These are phyloP conservation scores for Hypocreales sp. DNA, from an alignment of 2,329 filamentous ascomycete genomes.

Conservation along the genomic window DNA sequence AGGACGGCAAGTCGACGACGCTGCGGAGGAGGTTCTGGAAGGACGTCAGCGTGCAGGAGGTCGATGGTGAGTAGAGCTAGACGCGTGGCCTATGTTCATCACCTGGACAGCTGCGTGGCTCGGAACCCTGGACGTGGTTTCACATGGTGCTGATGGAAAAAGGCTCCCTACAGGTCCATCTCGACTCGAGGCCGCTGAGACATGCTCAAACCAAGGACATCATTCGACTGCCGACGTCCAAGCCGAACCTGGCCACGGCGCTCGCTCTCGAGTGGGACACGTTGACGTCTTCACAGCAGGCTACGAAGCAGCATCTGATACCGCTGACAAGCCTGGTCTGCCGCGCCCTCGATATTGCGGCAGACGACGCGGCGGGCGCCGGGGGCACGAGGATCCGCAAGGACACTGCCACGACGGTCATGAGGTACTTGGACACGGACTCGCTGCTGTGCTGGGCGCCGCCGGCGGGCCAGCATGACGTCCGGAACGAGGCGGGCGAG, in stretches of 20 bases:
- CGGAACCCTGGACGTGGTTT: not conserved
- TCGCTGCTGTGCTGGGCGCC: constrained; percentile 80
- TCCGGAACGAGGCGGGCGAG: constrained; percentile 30
- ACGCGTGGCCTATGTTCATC: not conserved
- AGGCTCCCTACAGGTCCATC: constrained; percentile 44
- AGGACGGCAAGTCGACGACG: constrained; percentile 22
- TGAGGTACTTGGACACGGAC: constrained; percentile 86
- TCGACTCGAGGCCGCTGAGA: constrained; percentile 68
- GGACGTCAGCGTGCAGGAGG: constrained; percentile 56
- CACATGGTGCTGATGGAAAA: not conserved
- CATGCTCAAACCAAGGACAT: constrained; percentile 58
- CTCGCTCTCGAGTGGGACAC: constrained; percentile 91
- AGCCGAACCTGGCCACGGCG: constrained; percentile 68
- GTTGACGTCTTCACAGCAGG: constrained; percentile 67
- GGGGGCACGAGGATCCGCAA: constrained; percentile 38
- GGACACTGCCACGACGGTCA: constrained; percentile 49
- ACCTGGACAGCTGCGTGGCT: too few species aligned
- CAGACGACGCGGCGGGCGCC: constrained; percentile 37
- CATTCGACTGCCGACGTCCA: constrained; percentile 56
- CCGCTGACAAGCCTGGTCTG: constrained; percentile 77
- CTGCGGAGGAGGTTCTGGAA: constrained; percentile 76
- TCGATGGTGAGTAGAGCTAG: constrained; percentile 33
- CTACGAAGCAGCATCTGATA: constrained; percentile 72
- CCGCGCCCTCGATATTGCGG: constrained; percentile 66
- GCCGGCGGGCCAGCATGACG: constrained; percentile 30